These are phyloP conservation scores for Perkinsus chesapeaki DNA, from an alignment of 169 alveolate genomes.

Conservation along the genomic window DNA sequence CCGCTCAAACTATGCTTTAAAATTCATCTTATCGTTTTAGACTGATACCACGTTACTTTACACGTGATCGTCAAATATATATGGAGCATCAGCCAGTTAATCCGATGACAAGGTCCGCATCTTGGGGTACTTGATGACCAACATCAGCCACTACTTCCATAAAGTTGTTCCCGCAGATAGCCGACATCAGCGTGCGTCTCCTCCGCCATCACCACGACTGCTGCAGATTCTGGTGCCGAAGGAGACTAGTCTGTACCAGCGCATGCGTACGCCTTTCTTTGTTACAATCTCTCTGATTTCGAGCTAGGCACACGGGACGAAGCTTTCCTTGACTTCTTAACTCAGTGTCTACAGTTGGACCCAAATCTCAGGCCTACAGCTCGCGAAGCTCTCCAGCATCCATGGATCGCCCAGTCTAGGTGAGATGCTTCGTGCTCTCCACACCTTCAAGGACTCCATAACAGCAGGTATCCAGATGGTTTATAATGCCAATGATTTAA, in stretches of 20 bases:
- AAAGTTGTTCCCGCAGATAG: neutral
- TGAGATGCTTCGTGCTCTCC: neutral
- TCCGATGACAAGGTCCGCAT: neutral
- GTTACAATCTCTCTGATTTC: neutral
- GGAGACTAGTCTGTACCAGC: slow-evolving; percentile 23
- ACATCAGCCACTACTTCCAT: neutral
- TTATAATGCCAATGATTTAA: neutral
- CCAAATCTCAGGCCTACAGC: slow-evolving; percentile 71
- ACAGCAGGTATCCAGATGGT: neutral
- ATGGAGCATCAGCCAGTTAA: slow-evolving; percentile 34
- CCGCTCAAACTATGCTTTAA: slow-evolving; percentile 26
- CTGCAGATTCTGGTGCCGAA: slow-evolving; percentile 31
- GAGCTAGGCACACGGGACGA: slow-evolving; percentile 34
- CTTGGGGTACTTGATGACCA: neutral
- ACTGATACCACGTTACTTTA: slow-evolving; percentile 42
- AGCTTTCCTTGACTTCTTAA: slow-evolving; percentile 53
- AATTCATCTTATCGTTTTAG: neutral
- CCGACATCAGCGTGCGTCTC: neutral
- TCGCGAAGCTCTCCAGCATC: slow-evolving; percentile 73
- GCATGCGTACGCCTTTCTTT: slow-evolving; percentile 20
- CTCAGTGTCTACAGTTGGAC: slow-evolving; percentile 48
- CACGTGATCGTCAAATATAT: slow-evolving; percentile 69
- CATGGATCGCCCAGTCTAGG: slow-evolving; percentile 58
- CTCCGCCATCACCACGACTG: neutral
- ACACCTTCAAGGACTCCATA: neutral